phyloP scores from a whole-genome alignment of 192 early-diverging fungal genomes.

The Backusella luteola region DNA sequence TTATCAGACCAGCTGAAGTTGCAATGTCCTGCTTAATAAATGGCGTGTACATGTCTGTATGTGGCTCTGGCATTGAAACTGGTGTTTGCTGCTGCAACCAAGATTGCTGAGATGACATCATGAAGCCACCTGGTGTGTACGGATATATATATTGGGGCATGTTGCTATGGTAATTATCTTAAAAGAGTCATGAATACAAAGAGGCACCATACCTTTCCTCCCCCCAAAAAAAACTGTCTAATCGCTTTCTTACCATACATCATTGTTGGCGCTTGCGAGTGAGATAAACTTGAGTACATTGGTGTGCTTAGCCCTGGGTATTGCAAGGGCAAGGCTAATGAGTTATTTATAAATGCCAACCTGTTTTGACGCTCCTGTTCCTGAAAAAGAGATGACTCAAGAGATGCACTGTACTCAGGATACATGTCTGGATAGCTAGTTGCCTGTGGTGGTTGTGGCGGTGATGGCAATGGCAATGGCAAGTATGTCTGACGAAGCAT shows the following conservation, averaged over 20 bases:
- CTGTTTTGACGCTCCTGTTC: neutral
- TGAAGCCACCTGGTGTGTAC: neutral
- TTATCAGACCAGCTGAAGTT: conserved; percentile 7
- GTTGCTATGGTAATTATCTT: neutral
- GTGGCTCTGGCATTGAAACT: conserved; percentile 1
- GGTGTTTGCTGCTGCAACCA: conserved; percentile 2
- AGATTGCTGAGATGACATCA: conserved; percentile 1
- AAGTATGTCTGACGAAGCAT: neutral
- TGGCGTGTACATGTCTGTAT: neutral
- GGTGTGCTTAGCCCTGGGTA: neutral
- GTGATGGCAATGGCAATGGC: neutral
- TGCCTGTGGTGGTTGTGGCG: neutral
- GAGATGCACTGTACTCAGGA: neutral
- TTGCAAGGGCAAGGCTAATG: neutral
- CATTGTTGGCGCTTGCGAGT: neutral
- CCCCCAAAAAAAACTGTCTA: neutral
- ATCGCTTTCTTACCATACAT: neutral
- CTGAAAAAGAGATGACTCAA: neutral
- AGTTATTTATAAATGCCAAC: neutral
- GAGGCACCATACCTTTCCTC: neutral
- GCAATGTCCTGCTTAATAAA: neutral
- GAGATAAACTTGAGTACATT: neutral
- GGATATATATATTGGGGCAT: neutral
- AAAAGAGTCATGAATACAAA: neutral
- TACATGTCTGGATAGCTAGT: neutral